Conservation (phyloP, 257 asterid genomes). For the Solanum piurae region DNA sequence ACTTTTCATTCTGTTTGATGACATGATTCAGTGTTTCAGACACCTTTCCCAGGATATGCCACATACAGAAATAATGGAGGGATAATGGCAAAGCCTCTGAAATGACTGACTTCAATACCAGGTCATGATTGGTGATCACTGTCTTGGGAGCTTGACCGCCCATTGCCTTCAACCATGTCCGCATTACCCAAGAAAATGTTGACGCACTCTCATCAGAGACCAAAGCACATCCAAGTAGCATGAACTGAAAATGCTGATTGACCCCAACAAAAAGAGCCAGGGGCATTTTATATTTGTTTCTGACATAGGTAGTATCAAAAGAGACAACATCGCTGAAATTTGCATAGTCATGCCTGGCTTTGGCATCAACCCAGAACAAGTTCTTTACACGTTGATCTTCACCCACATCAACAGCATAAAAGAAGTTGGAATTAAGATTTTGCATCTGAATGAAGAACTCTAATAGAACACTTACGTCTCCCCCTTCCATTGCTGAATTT, state of each 20-base stretch:
- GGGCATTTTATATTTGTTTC: constrained; percentile 85
- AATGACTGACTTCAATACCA: constrained; percentile 41
- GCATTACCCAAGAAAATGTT: constrained; percentile 75
- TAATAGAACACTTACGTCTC: constrained; percentile 45
- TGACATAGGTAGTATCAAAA: constrained; percentile 70
- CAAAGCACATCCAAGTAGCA: constrained; percentile 93
- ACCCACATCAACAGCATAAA: constrained; percentile 68
- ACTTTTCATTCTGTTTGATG: constrained; percentile 58
- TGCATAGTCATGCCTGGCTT: constrained; percentile 77
- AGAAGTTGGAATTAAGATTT: constrained; percentile 62
- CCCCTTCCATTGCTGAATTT: constrained; percentile 49
- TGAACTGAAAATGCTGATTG: constrained; percentile 89
- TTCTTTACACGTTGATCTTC: constrained; percentile 70
- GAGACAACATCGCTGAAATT: constrained; percentile 72
- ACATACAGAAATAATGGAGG: constrained; percentile 55
- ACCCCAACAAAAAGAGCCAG: constrained; percentile 80
- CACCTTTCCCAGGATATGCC: constrained; percentile 74
- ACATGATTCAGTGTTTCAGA: constrained; percentile 53
- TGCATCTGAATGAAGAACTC: constrained; percentile 79
- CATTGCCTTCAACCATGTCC: constrained; percentile 82
- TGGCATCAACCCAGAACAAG: constrained; percentile 87
- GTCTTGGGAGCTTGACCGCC: constrained; percentile 77
- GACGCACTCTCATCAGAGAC: constrained; percentile 64
- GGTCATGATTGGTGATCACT: constrained; percentile 72
- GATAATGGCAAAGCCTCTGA: constrained; percentile 60